phyloP scores from a whole-genome alignment of 2,329 filamentous ascomycete genomes.

The Diaporthe sp. region DNA sequence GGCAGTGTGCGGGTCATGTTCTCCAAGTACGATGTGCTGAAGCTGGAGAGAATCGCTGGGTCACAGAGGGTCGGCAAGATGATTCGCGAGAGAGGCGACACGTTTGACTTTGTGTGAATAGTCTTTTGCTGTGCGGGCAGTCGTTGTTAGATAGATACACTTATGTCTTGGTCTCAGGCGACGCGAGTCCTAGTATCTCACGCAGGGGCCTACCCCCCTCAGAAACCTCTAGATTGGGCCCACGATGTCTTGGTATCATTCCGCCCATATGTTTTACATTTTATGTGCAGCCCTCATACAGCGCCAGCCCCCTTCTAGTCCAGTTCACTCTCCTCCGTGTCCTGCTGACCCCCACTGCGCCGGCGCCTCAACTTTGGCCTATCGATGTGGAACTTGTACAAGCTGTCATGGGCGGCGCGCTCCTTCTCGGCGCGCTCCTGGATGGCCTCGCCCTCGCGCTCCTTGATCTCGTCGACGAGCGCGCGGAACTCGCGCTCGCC shows the following conservation, averaged over 20 bases:
- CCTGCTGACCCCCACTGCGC: conserved; percentile 35
- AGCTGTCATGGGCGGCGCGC: conserved; percentile 45
- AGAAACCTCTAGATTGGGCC: background rate
- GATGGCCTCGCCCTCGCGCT: conserved; percentile 44
- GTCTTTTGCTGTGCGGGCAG: conserved; percentile 35
- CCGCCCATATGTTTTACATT: conserved; percentile 20
- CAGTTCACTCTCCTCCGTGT: background rate
- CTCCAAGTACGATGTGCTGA: conserved; percentile 90
- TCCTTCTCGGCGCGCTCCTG: conserved; percentile 18
- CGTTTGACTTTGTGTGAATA: conserved; percentile 90
- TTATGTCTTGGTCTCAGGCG: background rate
- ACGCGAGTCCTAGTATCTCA: background rate
- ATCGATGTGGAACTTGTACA: conserved; percentile 48
- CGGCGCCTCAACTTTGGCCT: conserved; percentile 47
- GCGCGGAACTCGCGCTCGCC: conserved; percentile 78
- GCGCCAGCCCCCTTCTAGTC: background rate
- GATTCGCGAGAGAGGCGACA: conserved; percentile 87
- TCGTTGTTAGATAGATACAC: background rate
- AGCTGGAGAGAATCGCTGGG: conserved; percentile 89
- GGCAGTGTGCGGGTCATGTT: conserved; percentile 78
- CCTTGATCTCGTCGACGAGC: conserved; percentile 65
- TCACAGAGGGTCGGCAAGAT: conserved; percentile 85
- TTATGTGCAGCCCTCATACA: background rate
- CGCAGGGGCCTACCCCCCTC: background rate
- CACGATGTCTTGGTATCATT: background rate